A percentile compares a stretch with the other conserved stretches of the same genome.
phyloP scores from a whole-genome alignment of 2,329 filamentous ascomycete species.

The Fusarium mundagurra region DNA sequence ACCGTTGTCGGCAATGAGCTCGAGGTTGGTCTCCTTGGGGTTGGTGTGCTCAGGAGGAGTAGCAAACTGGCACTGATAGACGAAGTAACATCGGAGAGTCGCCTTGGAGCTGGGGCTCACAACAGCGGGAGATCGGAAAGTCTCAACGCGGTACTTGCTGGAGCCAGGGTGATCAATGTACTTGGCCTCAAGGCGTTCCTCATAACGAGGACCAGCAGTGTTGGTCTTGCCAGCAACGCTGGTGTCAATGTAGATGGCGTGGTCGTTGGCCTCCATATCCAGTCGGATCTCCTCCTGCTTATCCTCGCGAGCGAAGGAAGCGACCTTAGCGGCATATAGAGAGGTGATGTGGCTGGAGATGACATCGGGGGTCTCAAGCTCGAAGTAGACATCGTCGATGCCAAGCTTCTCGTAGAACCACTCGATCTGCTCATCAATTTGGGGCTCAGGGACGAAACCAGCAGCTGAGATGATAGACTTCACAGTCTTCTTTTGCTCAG shows the following conservation, averaged over 20 bases:
- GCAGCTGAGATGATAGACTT: slow-evolving; percentile 81
- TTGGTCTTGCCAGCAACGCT: slow-evolving; percentile 86
- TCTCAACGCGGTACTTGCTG: slow-evolving; percentile 90
- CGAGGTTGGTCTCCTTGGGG: slow-evolving; percentile 85
- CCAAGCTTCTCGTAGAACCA: slow-evolving; percentile 99
- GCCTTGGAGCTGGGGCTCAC: slow-evolving; percentile 78
- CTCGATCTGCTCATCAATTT: slow-evolving; percentile 84
- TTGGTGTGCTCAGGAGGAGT: slow-evolving; percentile 75
- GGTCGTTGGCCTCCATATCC: slow-evolving; percentile 93
- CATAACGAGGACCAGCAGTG: slow-evolving; percentile 85
- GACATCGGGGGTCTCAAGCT: slow-evolving; percentile 84
- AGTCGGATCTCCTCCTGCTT: slow-evolving; percentile 93
- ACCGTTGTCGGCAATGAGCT: slow-evolving; percentile 90
- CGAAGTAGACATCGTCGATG: slow-evolving; percentile 98
- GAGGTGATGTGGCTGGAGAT: slow-evolving; percentile 96
- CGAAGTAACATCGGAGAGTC: slow-evolving; percentile 95
- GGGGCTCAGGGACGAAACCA: slow-evolving; percentile 85
- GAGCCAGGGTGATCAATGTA: slow-evolving; percentile 85
- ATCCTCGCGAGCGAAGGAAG: slow-evolving; percentile 91
- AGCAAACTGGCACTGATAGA: slow-evolving; percentile 94
- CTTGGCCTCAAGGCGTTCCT: slow-evolving; percentile 92
- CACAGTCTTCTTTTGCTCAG: slow-evolving; percentile 88
- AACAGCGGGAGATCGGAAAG: slow-evolving; percentile 89
- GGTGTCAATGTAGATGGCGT: slow-evolving; percentile 98
- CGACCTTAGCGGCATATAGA: slow-evolving; percentile 95